Evolutionary conservation across 345 rosid species (phyloP).

Genomic region (Brassica juncea): DNA sequence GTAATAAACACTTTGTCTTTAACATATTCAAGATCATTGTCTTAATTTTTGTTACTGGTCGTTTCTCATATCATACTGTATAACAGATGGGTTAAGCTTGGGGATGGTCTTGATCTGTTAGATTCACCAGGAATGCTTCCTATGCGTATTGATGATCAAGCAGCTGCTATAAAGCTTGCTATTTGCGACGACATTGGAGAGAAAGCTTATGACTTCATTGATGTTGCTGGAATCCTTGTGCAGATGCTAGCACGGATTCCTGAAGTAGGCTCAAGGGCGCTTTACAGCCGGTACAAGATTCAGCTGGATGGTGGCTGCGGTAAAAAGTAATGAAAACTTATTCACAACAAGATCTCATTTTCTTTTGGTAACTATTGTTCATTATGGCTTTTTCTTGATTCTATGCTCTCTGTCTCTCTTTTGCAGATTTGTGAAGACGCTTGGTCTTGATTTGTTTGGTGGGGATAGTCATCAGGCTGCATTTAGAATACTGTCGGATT

Average conservation of each 20-base stretch:
- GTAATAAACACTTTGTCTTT: constrained; percentile 35
- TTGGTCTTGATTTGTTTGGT: constrained; percentile 70
- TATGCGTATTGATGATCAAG: constrained; percentile 88
- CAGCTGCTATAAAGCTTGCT: constrained; percentile 92
- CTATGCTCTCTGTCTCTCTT: background rate
- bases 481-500: constrained; percentile 76
- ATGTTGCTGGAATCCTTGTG: constrained; percentile 88
- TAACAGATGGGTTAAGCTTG: constrained; percentile 79
- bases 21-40: background rate
- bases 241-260: constrained; percentile 78
- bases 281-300: constrained; percentile 71
- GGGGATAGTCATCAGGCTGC: constrained; percentile 87
- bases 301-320: constrained; percentile 57
- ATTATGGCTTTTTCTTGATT: constrained; percentile 1
- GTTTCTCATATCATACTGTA: background rate
- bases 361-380: constrained; percentile 1
- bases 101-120: constrained; percentile 81
- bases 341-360: background rate
- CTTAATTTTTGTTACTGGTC: background rate
- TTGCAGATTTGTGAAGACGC: constrained; percentile 75
- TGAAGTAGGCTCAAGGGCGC: constrained; percentile 58
- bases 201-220: constrained; percentile 78
- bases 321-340: constrained; percentile 51
- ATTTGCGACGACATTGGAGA: constrained; percentile 98
- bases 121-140: constrained; percentile 95